Base-by-base conservation (phyloP, 148 eudicot species). In the Heliosperma pusillum region DNA sequence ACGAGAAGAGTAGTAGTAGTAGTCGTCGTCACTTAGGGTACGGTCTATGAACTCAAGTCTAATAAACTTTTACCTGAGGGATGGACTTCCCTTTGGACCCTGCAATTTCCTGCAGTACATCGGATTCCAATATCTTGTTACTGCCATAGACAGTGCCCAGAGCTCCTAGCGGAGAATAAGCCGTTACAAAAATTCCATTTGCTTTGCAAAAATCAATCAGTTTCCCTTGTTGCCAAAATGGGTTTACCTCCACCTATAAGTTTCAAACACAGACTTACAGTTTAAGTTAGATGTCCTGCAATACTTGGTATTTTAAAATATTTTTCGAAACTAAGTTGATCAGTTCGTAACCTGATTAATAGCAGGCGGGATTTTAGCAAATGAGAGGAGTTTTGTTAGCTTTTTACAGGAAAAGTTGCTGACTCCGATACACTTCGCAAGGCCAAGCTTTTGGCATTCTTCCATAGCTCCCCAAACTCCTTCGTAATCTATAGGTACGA, bases 91-190 rank as follows among this genome's bases (percentile, higher is more conserved):
- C 86, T 81, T 66, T 88, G 17, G 92, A 79, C 73, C 79, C 80
- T 30, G 97, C 97, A 27, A 92, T 92, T 33, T 87, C 82, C 56
- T 87, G 76, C 40, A 92, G 83, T 22, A 89, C 89, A 61, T 82
- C 75, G 47, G 72, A 81, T 45, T 87, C 88, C 60, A 88, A 3
- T 33, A 92, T 76, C 75, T 88, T 77, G 58, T 87, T 89, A 71
- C 90, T 89, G 57, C 94, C 92, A 78, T 84, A 88, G 75, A 68
- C 79, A 19, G 93, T 86, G 22, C 91, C 91, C 36, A 82, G 73
- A 11, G 94, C 90, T 25, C 97, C 97, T 57, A 92, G 75, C 16
- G 97, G 92, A 52, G 94, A 89, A 80, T 88, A 92, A 2, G 84
- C 97, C 16, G 87, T 88, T 19, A 92, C 72, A 55, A 84, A 80